These are phyloP conservation scores for Phyllostachys edulis DNA, from an alignment of 176 grass and related monocot genomes.

Conservation along the genomic window DNA sequence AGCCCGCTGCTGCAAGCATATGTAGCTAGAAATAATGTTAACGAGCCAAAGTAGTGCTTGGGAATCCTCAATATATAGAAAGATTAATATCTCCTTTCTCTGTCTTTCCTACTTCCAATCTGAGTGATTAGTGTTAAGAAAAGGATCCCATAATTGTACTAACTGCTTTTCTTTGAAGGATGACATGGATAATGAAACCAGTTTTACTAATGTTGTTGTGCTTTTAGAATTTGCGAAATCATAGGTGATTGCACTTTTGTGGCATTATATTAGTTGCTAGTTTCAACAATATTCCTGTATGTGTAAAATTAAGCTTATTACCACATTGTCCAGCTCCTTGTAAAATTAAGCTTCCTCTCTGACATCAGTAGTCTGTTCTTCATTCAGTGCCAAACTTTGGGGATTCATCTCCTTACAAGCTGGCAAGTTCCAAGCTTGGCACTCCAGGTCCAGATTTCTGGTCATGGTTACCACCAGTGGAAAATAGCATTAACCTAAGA, in stretches of 20 bases:
- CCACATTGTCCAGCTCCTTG: background rate
- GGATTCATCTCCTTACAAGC: slow-evolving; percentile 37
- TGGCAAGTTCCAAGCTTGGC: slow-evolving; percentile 45
- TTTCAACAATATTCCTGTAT: background rate
- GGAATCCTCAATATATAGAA: background rate
- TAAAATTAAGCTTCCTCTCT: slow-evolving; percentile 17
- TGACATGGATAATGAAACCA: background rate
- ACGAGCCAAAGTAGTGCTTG: background rate
- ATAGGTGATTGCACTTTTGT: background rate
- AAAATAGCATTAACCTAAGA: slow-evolving; percentile 34
- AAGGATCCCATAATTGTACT: background rate
- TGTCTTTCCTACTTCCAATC: background rate
- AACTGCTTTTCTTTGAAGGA: background rate
- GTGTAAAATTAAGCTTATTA: background rate
- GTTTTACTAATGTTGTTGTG: background rate
- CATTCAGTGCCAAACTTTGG: slow-evolving; percentile 32
- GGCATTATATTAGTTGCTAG: background rate
- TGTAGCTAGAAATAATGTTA: background rate
- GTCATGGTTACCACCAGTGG: slow-evolving; percentile 86
- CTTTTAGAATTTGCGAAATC: background rate
- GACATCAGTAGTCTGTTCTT: slow-evolving; percentile 29
- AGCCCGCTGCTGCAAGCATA: background rate
- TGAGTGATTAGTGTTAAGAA: background rate
- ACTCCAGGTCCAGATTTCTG: slow-evolving; percentile 95
- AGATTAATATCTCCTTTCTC: background rate